Evolutionary conservation across 495 filamentous ascomycete species (phyloP), one percentile per base, ranked within the genome.

Genomic region (Annulohypoxylon stygium): DNA sequence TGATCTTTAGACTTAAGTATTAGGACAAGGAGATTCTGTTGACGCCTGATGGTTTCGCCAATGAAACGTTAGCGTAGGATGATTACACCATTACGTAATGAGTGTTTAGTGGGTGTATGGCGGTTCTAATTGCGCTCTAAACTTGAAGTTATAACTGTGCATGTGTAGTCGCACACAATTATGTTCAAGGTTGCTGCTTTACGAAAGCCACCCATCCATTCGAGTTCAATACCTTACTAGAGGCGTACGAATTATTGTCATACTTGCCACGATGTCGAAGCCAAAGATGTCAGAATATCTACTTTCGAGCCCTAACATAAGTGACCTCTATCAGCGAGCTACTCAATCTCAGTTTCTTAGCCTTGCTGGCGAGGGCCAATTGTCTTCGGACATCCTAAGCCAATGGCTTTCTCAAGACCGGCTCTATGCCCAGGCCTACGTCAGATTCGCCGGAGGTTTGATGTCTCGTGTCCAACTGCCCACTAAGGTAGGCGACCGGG

Each of bases 321-420:
- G 39, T 39, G 51, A 74, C 8, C 75, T 84, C 64, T 86, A 88
- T 76, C 79, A 80, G 16, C 75, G 78, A 12, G 89, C 91, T 55
- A 93, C 91, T 18, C 87, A 88, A 65, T 84, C 89, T 69, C 86
- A 88, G 1, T 95, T 95, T 83, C 89, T 95, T 62, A 82, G 84
- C 25, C 83, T 87, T 61, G 91, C 91, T 26, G 91, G 91, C 26
- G 80, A 83, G 58, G 92, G 92, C 63, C 86, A 82, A 3, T 83
- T 94, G 36, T 78, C 86, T 20, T 86, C 87, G 50, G 71, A 80
- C 1, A 77, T 81, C 0, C 86, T 94, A 11, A 85, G 87, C 39
- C 83, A 87, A 78, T 95, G 92, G 92, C 87, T 95, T 45, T 86
- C 90, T 23, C 91, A 93, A 80, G 92, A 95, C 81, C 82, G 90